Base-by-base conservation (phyloP, 2,329 filamentous ascomycete genomes). In the Stylonectria norvegica region DNA sequence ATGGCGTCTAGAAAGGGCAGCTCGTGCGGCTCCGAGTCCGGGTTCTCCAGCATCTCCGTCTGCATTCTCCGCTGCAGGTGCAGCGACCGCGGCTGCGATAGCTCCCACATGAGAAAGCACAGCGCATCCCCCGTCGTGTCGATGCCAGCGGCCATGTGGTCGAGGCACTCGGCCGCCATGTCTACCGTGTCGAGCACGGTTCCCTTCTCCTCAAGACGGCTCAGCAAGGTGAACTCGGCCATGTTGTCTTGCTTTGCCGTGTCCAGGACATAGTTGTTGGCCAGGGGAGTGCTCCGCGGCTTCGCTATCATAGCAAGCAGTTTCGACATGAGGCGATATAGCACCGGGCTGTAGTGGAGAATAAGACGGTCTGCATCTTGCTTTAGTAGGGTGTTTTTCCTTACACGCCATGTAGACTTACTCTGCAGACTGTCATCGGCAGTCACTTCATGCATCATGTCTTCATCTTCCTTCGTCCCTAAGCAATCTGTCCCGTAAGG, bases 91-190 rank as follows among this genome's bases (percentile, higher is more conserved):
- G 79, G 77, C 47, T 78, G 76, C 2, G 83, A 86, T 3, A 87
- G 68, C 56, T 85, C 76, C 73, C 81, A 83, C 77, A 87, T 82
- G 10, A 86, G 67, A 55, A 86, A 86, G 54, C 81, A 85, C 0
- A 86, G 66, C 0, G 72, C 80, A 49, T 86, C 83, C 12, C 82
- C 81, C 0, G 83, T 86, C 1, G 83, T 86, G 52, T 86, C 83
- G 44, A 86, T 85, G 0, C 83, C 83, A 0, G 83, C 83, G 0
- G 76, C 79, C 77, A 86, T 80, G 58, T 86, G 83, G 51, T 86
- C 83, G 41, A 84, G 73, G 52, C 79, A 84, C 60, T 87, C 83
- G 15, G 82, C 81, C 0, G 81, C 81, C 47, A 78, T 73, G 51
- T 81, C 73, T 3, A 77, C 62, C 4, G 66, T 59, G 22, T 75